These are phyloP conservation scores for Microsporum audouinii DNA, from an alignment of 2,329 filamentous ascomycete species.

Conservation along the genomic window DNA sequence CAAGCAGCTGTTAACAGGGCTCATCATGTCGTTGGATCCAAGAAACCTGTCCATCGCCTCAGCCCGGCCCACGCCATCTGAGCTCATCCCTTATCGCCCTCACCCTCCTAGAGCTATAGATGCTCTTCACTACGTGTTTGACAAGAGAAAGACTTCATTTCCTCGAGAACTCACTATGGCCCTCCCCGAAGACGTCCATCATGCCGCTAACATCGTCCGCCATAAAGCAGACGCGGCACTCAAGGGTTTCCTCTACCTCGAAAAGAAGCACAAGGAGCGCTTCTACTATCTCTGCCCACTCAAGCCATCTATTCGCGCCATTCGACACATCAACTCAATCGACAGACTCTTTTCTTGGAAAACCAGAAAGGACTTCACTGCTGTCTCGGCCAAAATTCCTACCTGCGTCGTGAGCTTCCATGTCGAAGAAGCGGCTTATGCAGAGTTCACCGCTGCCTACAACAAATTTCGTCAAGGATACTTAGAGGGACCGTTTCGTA, in stretches of 20 bases:
- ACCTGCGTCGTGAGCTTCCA: conserved; percentile 16
- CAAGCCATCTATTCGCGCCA: neutral
- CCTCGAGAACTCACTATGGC: neutral
- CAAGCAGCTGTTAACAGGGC: neutral
- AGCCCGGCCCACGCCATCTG: neutral
- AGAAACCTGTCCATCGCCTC: neutral
- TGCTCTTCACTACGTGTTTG: neutral
- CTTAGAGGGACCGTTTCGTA: conserved; percentile 9
- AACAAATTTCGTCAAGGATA: conserved; percentile 7
- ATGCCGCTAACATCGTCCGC: conserved; percentile 13
- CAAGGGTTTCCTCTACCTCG: conserved; percentile 13
- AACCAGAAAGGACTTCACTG: neutral
- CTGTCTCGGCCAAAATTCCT: conserved; percentile 20
- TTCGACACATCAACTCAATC: conserved; percentile 18
- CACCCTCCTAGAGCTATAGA: neutral
- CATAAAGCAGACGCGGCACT: conserved; percentile 14
- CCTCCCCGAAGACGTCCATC: conserved; percentile 3
- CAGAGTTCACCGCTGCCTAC: conserved; percentile 9
- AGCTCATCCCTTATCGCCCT: neutral
- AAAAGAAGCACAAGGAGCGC: conserved; percentile 13
- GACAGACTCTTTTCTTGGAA: conserved; percentile 20
- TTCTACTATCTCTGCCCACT: conserved; percentile 21
- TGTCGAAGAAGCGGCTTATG: conserved; percentile 18
- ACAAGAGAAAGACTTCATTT: neutral
- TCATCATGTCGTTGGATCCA: neutral